Conservation (phyloP, 2,329 filamentous ascomycete genomes). For the Penicillium italicum region DNA sequence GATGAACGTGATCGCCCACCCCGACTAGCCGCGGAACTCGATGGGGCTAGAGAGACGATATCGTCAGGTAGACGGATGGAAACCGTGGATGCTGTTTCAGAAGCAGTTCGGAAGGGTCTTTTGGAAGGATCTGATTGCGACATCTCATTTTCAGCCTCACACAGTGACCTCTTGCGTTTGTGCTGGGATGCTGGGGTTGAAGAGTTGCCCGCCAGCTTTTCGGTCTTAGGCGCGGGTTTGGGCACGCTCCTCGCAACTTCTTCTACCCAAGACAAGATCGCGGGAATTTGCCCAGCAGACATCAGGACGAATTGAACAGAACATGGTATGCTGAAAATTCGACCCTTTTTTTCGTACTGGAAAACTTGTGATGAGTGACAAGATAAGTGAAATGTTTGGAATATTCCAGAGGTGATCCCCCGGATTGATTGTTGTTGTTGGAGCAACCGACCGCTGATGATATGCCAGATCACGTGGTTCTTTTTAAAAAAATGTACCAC, state of each 20-base stretch:
- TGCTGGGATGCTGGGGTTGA: not conserved
- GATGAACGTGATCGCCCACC: not conserved
- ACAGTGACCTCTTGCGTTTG: not conserved
- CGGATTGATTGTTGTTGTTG: too few species aligned
- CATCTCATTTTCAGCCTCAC: not conserved
- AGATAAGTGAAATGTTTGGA: not conserved
- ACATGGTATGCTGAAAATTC: not conserved
- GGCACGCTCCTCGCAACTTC: slow-evolving; percentile 1
- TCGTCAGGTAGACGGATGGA: not conserved
- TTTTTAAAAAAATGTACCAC: too few species aligned
- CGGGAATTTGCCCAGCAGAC: not conserved
- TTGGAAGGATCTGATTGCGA: not conserved
- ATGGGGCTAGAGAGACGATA: not conserved
- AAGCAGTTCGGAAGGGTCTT: not conserved
- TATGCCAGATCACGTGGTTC: too few species aligned
- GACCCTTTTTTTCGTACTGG: not conserved
- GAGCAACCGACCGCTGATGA: too few species aligned
- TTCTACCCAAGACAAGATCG: not conserved
- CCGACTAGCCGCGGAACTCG: not conserved
- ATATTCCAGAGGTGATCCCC: too few species aligned
- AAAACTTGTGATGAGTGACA: not conserved
- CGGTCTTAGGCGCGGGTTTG: not conserved
- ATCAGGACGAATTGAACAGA: not conserved
- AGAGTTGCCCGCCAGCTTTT: not conserved
- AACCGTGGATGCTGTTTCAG: not conserved